These are phyloP conservation scores for Lactifluus piperatus DNA, from an alignment of 768 basidiomycete species.

Conservation along the genomic window DNA sequence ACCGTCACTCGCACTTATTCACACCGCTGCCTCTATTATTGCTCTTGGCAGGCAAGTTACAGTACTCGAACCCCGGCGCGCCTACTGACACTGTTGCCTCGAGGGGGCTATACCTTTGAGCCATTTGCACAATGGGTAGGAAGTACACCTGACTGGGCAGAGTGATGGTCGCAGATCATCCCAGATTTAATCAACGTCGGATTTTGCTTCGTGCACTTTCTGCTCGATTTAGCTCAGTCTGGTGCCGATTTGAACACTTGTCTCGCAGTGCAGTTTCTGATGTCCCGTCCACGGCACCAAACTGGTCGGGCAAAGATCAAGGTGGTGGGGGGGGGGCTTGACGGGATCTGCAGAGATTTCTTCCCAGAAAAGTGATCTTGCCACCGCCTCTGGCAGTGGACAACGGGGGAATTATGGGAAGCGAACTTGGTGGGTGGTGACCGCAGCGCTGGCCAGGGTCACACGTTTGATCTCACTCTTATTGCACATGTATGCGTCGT, in stretches of 20 bases:
- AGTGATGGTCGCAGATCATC: constrained; percentile 9
- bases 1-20: not conserved
- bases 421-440: not conserved
- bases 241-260: constrained; percentile 4
- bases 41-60: not conserved
- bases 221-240: constrained; percentile 5
- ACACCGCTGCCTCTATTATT: not conserved
- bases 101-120: not conserved
- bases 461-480: not conserved
- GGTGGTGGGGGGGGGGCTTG: constrained; percentile 1
- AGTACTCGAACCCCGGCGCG: not conserved
- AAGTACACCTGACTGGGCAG: not conserved
- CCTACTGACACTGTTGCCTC: not conserved
- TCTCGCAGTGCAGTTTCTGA: not conserved
- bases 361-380: constrained; percentile 1
- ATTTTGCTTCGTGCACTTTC: constrained; percentile 1
- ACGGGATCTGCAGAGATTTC: constrained; percentile 12
- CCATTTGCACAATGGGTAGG: not conserved
- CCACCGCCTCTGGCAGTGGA: not conserved
- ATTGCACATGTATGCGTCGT: not conserved
- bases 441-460: not conserved
- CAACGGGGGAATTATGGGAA: not conserved
- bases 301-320: not conserved
- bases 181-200: constrained; percentile 16
- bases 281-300: constrained; percentile 7